These are phyloP conservation scores for Hericium alpestre DNA, from an alignment of 768 basidiomycete species.

Conservation along the genomic window DNA sequence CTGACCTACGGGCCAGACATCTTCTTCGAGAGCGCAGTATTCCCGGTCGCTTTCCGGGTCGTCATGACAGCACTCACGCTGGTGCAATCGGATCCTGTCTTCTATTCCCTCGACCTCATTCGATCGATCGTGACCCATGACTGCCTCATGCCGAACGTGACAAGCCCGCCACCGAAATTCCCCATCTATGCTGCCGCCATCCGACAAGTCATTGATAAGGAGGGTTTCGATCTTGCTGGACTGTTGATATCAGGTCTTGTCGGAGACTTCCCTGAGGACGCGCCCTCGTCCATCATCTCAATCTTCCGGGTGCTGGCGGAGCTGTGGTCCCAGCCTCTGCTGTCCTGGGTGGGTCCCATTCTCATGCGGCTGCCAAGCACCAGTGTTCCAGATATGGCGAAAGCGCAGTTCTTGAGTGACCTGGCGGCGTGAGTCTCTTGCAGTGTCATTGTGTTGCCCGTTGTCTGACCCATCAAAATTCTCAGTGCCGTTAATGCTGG, in stretches of 20 bases:
- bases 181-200: conserved; percentile 54
- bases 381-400: conserved; percentile 51
- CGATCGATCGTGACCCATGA: conserved; percentile 69
- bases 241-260: conserved; percentile 70
- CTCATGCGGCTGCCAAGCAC: conserved; percentile 59
- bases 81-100: conserved; percentile 72
- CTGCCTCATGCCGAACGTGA: conserved; percentile 35
- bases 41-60: conserved; percentile 69
- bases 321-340: conserved; percentile 58
- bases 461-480: conserved; percentile 27
- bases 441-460: conserved; percentile 6
- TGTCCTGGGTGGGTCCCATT: conserved; percentile 62
- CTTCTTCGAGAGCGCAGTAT: conserved; percentile 67
- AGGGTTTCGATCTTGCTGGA: conserved; percentile 62
- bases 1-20: conserved; percentile 59
- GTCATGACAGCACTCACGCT: conserved; percentile 72
- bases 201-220: conserved; percentile 47
- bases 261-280: conserved; percentile 83
- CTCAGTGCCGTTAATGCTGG: conserved; percentile 39
- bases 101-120: conserved; percentile 75
- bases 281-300: conserved; percentile 58
- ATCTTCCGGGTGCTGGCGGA: conserved; percentile 63
- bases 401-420: conserved; percentile 62
- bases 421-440: conserved; percentile 53
- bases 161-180: conserved; percentile 47